Percentiles rank a stretch among this genome's conserved stretches.
phyloP scores from a whole-genome alignment of 2,329 filamentous ascomycete genomes.

The Rasamsonia emersonii region DNA sequence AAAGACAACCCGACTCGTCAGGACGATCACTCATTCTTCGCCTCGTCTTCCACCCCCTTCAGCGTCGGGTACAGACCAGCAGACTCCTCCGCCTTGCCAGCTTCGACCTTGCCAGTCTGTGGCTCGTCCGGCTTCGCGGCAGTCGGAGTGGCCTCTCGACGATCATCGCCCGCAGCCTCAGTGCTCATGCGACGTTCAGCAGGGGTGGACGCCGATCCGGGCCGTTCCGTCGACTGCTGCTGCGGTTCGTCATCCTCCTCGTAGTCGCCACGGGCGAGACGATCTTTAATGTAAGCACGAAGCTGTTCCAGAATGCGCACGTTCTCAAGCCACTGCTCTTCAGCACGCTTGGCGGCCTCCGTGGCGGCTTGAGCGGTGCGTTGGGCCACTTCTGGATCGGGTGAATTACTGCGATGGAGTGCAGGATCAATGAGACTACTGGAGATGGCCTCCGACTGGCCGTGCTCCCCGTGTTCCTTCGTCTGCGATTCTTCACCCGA shows the following conservation, averaged over 20 bases:
- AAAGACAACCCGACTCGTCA: too few relatives aligned
- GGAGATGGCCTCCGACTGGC: slow-evolving; percentile 27
- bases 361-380: slow-evolving; percentile 30
- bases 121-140: slow-evolving; percentile 5
- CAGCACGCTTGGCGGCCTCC: slow-evolving; percentile 32
- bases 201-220: too few relatives aligned
- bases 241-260: slow-evolving; percentile 16
- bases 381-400: slow-evolving; percentile 24
- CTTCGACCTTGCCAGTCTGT: slow-evolving; percentile 5
- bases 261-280: slow-evolving; percentile 46
- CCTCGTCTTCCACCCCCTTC: slow-evolving; percentile 12
- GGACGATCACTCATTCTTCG: slow-evolving; percentile 13
- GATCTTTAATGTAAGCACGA: slow-evolving; percentile 48
- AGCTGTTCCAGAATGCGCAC: slow-evolving; percentile 56
- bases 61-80: slow-evolving; percentile 16
- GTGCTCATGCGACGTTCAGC: too few relatives aligned
- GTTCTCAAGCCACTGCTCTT: slow-evolving; percentile 56
- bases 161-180: too few relatives aligned
- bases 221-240: slow-evolving; percentile 1
- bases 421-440: slow-evolving; percentile 36
- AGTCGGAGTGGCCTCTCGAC: too few relatives aligned
- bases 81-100: background rate
- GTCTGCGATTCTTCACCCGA: slow-evolving; percentile 19
- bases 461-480: too few relatives aligned
- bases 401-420: slow-evolving; percentile 22